phyloP scores from a whole-genome alignment of 352 stramenopile genomes.

The Pythium aristosporum region DNA sequence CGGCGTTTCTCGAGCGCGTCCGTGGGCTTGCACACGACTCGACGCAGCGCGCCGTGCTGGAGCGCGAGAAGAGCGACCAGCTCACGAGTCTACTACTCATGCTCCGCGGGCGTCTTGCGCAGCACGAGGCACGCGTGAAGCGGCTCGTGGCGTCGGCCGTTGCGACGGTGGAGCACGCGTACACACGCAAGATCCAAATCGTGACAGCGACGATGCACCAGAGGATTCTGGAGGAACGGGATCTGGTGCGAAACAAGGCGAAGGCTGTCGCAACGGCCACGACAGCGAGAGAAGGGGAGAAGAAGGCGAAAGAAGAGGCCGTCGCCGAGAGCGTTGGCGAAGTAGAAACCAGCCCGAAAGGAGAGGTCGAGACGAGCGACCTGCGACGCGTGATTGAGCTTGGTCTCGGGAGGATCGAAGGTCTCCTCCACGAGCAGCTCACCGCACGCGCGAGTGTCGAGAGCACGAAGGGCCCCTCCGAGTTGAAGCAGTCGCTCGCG shows the following conservation, averaged over 20 bases:
- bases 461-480: not conserved
- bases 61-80: slow-evolving; percentile 39
- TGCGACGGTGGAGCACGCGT: slow-evolving; percentile 53
- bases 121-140: slow-evolving; percentile 29
- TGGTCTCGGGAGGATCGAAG: slow-evolving; percentile 22
- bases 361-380: not conserved
- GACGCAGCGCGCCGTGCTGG: slow-evolving; percentile 4
- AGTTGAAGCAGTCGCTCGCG: slow-evolving; percentile 13
- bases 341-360: not conserved
- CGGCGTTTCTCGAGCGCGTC: slow-evolving; percentile 19
- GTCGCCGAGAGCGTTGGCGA: not conserved
- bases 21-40: slow-evolving; percentile 26
- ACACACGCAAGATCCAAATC: slow-evolving; percentile 42
- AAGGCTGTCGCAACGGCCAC: slow-evolving; percentile 22
- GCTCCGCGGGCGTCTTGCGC: slow-evolving; percentile 33
- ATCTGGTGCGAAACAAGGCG: slow-evolving; percentile 41
- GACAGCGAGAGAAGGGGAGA: not conserved
- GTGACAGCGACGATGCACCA: slow-evolving; percentile 52
- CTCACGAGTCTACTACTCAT: slow-evolving; percentile 46
- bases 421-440: slow-evolving; percentile 3
- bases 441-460: not conserved
- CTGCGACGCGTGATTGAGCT: slow-evolving; percentile 8
- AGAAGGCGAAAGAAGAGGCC: not conserved
- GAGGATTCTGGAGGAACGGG: slow-evolving; percentile 49
- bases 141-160: slow-evolving; percentile 10